phyloP scores from a whole-genome alignment of 192 early-diverging fungal species.

The Coemansia sp. region DNA sequence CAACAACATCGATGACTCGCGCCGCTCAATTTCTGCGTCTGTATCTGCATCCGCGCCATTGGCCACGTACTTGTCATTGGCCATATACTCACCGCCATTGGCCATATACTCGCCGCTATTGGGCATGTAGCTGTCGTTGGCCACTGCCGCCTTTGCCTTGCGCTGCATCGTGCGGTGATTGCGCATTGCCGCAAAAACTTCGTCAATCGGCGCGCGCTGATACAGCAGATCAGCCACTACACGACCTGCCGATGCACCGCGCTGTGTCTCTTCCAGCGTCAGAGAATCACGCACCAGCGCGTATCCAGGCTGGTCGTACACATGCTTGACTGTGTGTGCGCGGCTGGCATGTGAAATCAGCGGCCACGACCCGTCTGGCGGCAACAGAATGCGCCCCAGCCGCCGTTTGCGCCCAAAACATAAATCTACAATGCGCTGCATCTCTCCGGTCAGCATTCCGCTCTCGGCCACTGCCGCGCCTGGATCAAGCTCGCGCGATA shows the following conservation, averaged over 20 bases:
- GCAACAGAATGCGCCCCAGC: slow-evolving; percentile 50
- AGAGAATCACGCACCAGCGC: slow-evolving; percentile 64
- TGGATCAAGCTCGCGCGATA: slow-evolving; percentile 51
- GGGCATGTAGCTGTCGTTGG: slow-evolving; percentile 45
- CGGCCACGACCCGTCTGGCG: slow-evolving; percentile 72
- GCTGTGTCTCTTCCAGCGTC: slow-evolving; percentile 57
- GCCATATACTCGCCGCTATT: slow-evolving; percentile 9
- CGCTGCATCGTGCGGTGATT: slow-evolving; percentile 56
- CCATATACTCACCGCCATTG: neutral
- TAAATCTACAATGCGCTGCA: slow-evolving; percentile 51
- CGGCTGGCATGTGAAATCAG: slow-evolving; percentile 66
- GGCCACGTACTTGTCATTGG: neutral
- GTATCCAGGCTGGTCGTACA: slow-evolving; percentile 52
- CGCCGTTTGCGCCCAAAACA: slow-evolving; percentile 52
- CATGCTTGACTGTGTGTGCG: slow-evolving; percentile 41
- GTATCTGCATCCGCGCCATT: neutral
- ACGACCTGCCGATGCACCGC: slow-evolving; percentile 52
- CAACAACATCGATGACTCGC: slow-evolving; percentile 36
- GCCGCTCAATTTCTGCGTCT: slow-evolving; percentile 30
- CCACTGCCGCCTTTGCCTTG: slow-evolving; percentile 42
- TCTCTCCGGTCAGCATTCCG: slow-evolving; percentile 41
- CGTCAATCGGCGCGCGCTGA: slow-evolving; percentile 71
- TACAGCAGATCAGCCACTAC: slow-evolving; percentile 71
- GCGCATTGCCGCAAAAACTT: slow-evolving; percentile 61
- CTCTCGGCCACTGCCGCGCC: slow-evolving; percentile 45